Evolutionary conservation across 345 rosid species (phyloP), one percentile per base, ranked within the genome.

Genomic region (Ceriops decandra): DNA sequence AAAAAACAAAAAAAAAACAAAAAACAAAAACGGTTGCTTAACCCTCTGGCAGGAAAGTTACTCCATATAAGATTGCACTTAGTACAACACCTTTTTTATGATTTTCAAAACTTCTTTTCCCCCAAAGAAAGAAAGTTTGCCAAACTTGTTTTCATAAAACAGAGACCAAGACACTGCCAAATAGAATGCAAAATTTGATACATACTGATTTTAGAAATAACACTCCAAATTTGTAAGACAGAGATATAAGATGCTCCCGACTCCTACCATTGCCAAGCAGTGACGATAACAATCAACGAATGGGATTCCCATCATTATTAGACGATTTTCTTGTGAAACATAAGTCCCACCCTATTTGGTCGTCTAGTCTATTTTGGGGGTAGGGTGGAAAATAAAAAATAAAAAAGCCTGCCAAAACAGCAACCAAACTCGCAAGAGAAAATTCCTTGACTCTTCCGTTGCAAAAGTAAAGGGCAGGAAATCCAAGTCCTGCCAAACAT

Each of bases 391-490:
- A 46, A 9, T 1, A 33, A 52, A 56, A 42, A 22, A 46, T 57
- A 63, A 30, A 27, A 11, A 26, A 52, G 56, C 0, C 6, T 20
- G 30, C 3, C 5, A 28, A 51, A 68, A 65, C 38, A 75, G 71
- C 60, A 74, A 68, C 83, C 58, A 53, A 92, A 97, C 99, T 95
- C 84, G 88, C 85, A 86, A 92, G 51, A 95, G 86, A 78, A 78
- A 92, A 90, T 84, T 92, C 93, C 76, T 83, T 82, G 58, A 92
- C 92, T 71, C 99, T 97, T 73, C 99, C 97, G 65, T 75, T 95
- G 81, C 92, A 95, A 79, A 95, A 92, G 83, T 88, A 92, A 57
- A 95, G 89, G 67, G 98, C 91, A 62, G 99, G 96, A 76, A 63
- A 84, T 68, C 97, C 97, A 74, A 92, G 90, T 68, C 99, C 98